Evolutionary conservation across 2,329 filamentous ascomycete species (phyloP).

Genomic region (Thermomyces lanuginosus): DNA sequence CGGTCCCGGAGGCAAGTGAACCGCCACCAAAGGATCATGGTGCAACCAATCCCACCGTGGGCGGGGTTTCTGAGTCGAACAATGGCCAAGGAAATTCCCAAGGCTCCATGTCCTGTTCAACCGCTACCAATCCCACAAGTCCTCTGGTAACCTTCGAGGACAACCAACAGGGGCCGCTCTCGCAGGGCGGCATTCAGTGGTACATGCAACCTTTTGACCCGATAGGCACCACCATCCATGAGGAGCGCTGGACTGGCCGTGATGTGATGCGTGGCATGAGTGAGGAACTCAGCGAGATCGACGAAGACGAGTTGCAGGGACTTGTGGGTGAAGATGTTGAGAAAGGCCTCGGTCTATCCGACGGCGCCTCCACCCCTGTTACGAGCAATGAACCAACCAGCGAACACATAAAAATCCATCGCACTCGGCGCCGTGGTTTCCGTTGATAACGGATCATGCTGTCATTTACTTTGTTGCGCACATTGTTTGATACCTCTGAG

Average conservation of each 20-base stretch:
- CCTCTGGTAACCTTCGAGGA: conserved; percentile 27
- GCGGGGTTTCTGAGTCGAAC: conserved; percentile 16
- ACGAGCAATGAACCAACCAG: conserved; percentile 9
- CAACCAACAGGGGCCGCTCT: conserved; percentile 35
- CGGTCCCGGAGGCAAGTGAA: conserved; percentile 19
- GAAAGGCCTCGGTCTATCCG: conserved; percentile 7
- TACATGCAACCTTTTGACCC: conserved; percentile 71
- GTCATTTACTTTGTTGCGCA: conserved; percentile 1
- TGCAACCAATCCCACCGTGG: conserved; percentile 7
- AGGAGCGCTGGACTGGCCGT: conserved; percentile 56
- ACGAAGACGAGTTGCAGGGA: conserved; percentile 73
- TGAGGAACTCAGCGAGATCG: conserved; percentile 79
- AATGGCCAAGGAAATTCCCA: conserved; percentile 14
- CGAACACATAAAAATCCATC: conserved; percentile 14
- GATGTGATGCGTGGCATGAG: conserved; percentile 59
- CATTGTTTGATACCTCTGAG: not conserved
- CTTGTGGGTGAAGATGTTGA: conserved; percentile 38
- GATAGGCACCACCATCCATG: conserved; percentile 60
- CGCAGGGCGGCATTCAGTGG: conserved; percentile 70
- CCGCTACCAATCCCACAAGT: conserved; percentile 21
- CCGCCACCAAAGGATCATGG: no score
- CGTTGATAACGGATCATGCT: conserved; percentile 10
- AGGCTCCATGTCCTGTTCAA: no score
- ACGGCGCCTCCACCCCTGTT: conserved; percentile 5
- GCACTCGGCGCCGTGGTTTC: conserved; percentile 16